These are phyloP conservation scores for Immersiella caudata DNA, from an alignment of 495 filamentous ascomycete genomes.

Conservation along the genomic window DNA sequence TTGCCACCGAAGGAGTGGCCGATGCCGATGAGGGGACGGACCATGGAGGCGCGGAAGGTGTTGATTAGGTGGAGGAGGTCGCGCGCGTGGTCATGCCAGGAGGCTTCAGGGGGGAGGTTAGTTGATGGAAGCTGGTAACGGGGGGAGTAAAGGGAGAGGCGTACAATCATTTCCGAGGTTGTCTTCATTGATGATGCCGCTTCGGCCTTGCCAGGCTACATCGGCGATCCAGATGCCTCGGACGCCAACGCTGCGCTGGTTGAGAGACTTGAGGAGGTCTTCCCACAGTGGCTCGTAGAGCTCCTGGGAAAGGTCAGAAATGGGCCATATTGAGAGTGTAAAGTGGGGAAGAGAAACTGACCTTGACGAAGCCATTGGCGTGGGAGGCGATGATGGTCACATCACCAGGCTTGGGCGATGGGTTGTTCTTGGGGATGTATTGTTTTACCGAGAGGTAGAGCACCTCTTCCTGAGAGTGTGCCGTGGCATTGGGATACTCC, in stretches of 20 bases:
- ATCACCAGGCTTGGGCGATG: constrained; percentile 65
- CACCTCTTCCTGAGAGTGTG: constrained; percentile 62
- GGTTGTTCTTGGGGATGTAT: constrained; percentile 74
- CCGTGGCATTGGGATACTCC: constrained; percentile 68
- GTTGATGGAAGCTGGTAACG: constrained; percentile 5
- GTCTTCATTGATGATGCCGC: constrained; percentile 73
- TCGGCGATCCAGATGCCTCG: constrained; percentile 87
- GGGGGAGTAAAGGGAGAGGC: constrained; percentile 22
- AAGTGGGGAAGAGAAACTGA: constrained; percentile 25
- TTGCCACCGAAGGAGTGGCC: constrained; percentile 89
- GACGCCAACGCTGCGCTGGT: constrained; percentile 62
- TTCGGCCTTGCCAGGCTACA: constrained; percentile 74
- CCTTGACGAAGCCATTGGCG: constrained; percentile 91
- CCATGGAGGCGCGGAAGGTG: constrained; percentile 78
- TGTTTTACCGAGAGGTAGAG: constrained; percentile 78
- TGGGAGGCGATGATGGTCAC: constrained; percentile 82
- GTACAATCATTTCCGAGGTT: constrained; percentile 78
- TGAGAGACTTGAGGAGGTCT: constrained; percentile 61
- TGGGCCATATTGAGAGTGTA: background rate
- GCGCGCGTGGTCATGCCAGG: constrained; percentile 84
- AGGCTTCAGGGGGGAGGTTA: constrained; percentile 52
- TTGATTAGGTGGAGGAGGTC: constrained; percentile 91
- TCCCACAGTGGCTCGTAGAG: constrained; percentile 89
- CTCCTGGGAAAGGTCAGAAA: constrained; percentile 50
- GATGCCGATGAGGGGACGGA: constrained; percentile 82